A percentile compares a stretch with the other conserved stretches of the same genome.
phyloP scores from a whole-genome alignment of 116 monocot genomes.

The Cymodocea nodosa region DNA sequence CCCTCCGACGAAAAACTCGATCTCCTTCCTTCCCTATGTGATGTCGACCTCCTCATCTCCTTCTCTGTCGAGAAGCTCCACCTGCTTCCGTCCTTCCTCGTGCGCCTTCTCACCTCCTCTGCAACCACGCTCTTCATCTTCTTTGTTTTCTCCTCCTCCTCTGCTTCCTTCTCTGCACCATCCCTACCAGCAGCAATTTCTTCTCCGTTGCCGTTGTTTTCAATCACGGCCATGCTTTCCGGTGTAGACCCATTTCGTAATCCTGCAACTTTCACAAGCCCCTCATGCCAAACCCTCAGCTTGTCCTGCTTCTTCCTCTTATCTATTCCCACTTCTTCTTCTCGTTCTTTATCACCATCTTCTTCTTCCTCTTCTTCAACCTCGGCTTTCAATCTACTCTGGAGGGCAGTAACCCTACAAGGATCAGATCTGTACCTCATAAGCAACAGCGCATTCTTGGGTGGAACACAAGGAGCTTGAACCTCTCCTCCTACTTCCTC shows the following conservation, averaged over 20 bases:
- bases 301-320: slow-evolving; percentile 1
- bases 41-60: slow-evolving; percentile 18
- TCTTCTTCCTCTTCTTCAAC: slow-evolving; percentile 19
- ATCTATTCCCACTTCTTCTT: not conserved
- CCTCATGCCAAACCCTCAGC: not conserved
- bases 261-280: not conserved
- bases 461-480: slow-evolving; percentile 57
- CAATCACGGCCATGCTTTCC: not conserved
- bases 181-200: not conserved
- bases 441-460: slow-evolving; percentile 78
- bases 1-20: slow-evolving; percentile 29
- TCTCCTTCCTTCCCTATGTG: slow-evolving; percentile 27
- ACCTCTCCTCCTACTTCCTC: not conserved
- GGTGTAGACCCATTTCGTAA: not conserved
- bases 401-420: slow-evolving; percentile 59
- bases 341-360: not conserved
- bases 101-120: slow-evolving; percentile 1
- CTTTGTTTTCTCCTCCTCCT: slow-evolving; percentile 1
- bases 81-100: slow-evolving; percentile 12
- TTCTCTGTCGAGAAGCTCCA: slow-evolving; percentile 11
- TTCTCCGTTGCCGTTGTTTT: too few species aligned
- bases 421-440: slow-evolving; percentile 99
- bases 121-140: not conserved
- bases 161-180: not conserved
- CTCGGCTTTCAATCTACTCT: slow-evolving; percentile 27